Evolutionary conservation across 169 alveolate species (phyloP).

Genomic region (Plasmodium coatneyi): DNA sequence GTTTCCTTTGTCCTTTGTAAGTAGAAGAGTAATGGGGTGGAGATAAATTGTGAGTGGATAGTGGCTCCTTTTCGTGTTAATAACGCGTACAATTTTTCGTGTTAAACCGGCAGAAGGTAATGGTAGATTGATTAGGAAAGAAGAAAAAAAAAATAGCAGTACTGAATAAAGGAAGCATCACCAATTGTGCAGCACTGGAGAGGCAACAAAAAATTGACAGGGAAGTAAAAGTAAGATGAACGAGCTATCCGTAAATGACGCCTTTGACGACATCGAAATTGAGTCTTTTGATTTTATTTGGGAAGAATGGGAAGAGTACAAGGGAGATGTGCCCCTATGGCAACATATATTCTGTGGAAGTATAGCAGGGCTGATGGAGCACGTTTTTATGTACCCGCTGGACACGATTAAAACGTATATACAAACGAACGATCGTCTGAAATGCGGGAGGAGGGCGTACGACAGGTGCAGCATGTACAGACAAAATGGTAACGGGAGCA

Average conservation of each 20-base stretch:
- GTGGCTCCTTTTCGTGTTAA: background rate
- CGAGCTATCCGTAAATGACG: slow-evolving; percentile 50
- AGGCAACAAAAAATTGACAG: background rate
- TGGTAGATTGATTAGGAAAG: background rate
- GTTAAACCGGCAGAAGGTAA: background rate
- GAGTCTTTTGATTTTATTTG: slow-evolving; percentile 73
- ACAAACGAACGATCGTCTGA: slow-evolving; percentile 81
- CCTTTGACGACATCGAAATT: slow-evolving; percentile 48
- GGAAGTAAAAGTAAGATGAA: slow-evolving; percentile 15
- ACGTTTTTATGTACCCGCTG: slow-evolving; percentile 95
- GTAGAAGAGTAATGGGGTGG: background rate
- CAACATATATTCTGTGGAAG: slow-evolving; percentile 97
- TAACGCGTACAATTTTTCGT: background rate
- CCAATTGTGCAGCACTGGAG: background rate
- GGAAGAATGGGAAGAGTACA: slow-evolving; percentile 78
- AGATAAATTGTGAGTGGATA: background rate
- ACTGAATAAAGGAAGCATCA: background rate
- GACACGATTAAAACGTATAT: slow-evolving; percentile 94
- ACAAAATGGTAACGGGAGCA: background rate
- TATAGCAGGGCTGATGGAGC: slow-evolving; percentile 98
- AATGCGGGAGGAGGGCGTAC: background rate
- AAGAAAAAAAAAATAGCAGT: background rate
- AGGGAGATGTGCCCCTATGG: slow-evolving; percentile 92
- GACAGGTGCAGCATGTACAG: slow-evolving; percentile 4
- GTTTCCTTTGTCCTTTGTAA: background rate